Base-by-base conservation (phyloP, 1,284 basidiomycete species). In the Tilletia setariae region DNA sequence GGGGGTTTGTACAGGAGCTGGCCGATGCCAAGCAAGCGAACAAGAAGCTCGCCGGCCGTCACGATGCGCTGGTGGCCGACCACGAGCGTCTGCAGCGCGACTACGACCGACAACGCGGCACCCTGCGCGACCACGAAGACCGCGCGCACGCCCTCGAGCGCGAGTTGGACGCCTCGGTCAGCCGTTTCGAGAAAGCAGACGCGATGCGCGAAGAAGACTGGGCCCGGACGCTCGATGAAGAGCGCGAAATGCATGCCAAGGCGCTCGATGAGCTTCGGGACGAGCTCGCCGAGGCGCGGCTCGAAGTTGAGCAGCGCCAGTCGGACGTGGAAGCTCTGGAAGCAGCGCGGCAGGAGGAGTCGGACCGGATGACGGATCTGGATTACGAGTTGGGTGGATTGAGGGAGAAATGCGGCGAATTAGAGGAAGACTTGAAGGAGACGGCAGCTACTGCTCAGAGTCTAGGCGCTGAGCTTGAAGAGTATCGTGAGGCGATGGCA, bases 401-500 rank as follows among this genome's bases (percentile, higher is more conserved):
- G 64, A 69, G 72, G 13, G 70, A 72, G 49, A 68, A 66, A 30
- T 23, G 70, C 59, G 62, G 74, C 23, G 76, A 77, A 66, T 70
- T 74, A 65, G 85, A 89, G 61, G 85, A 88, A 64, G 86, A 86
- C 42, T 86, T 90, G 19, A 77, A 80, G 53, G 72, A 72, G 42
- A 69, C 72, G 51, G 68, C 68, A 16, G 73, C 75, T 43, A 71
- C 72, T 25, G 72, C 75, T 63, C 72, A 75, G 67, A 65, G 72
- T 7, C 72, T 72, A 44, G 73, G 70, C 2, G 35, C 35, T 6
- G 72, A 76, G 46, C 66, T 75, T 40, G 72, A 72, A 53, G 53
- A 64, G 11, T 73, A 68, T 67, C 72, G 73, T 64, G 28, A 67
- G 44, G 49, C 66, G 11, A 79, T 77, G 68, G 74, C 78, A 42